These are phyloP conservation scores for Agrostemma githago DNA, from an alignment of 148 eudicot genomes.

Conservation along the genomic window DNA sequence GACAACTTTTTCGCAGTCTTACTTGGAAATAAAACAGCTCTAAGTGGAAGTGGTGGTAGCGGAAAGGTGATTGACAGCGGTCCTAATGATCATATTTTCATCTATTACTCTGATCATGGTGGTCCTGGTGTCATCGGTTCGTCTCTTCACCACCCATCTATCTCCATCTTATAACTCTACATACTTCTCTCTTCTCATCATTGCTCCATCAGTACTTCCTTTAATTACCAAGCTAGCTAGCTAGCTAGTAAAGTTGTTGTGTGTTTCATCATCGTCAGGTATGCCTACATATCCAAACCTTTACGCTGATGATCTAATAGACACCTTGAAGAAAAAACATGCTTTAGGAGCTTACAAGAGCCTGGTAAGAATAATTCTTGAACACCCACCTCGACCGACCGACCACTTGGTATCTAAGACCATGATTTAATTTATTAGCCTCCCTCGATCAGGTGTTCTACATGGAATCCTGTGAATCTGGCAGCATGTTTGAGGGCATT, in stretches of 20 bases:
- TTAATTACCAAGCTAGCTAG: too few relatives aligned
- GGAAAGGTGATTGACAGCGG: constrained; percentile 49
- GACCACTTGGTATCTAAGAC: not conserved
- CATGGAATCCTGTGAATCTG: constrained; percentile 94
- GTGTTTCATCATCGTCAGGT: constrained; percentile 34
- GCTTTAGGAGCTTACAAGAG: constrained; percentile 81
- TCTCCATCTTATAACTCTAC: not conserved
- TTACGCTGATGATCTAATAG: constrained; percentile 71
- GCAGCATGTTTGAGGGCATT: constrained; percentile 91
- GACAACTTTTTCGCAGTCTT: constrained; percentile 41
- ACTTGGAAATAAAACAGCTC: constrained; percentile 33
- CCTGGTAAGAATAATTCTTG: constrained; percentile 48
- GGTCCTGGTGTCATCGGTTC: constrained; percentile 47
- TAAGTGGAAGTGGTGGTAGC: constrained; percentile 34
- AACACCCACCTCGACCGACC: not conserved
- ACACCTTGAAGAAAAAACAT: constrained; percentile 74
- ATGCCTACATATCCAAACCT: constrained; percentile 82
- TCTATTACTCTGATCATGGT: constrained; percentile 43
- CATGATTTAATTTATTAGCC: not conserved
- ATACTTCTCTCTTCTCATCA: too few relatives aligned
- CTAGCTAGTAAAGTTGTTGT: not conserved
- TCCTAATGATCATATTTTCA: constrained; percentile 43
- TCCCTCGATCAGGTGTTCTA: constrained; percentile 59
- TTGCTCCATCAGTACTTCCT: too few relatives aligned
- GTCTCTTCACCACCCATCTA: constrained; percentile 8